Evolutionary conservation across 805 yeast genomes (phyloP).

Genomic region (Zygoascus flipseniorum): DNA sequence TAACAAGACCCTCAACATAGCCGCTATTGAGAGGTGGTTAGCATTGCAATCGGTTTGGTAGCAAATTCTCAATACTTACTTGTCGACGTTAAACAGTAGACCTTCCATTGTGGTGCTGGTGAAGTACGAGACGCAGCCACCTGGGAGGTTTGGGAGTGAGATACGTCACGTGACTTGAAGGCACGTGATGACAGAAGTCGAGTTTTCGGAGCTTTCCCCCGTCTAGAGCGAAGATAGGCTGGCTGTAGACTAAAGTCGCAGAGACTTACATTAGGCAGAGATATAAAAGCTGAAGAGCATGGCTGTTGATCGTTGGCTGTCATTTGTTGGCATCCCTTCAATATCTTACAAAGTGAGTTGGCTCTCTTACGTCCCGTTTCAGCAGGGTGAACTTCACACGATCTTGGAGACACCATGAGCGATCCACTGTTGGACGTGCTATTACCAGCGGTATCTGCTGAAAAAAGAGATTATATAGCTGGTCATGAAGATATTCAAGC

Average conservation of each 20-base stretch:
- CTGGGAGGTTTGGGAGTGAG: neutral
- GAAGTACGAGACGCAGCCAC: neutral
- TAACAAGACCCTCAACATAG: constrained; percentile 85
- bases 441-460: constrained; percentile 9
- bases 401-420: constrained; percentile 3
- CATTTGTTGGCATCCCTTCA: too few relatives aligned
- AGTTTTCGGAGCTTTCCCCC: too few relatives aligned
- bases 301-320: too few relatives aligned
- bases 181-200: too few relatives aligned
- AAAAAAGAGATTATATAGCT: neutral
- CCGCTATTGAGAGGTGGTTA: constrained; percentile 38
- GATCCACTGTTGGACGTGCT: constrained; percentile 21
- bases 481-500: constrained; percentile 3
- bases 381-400: neutral
- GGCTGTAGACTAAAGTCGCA: too few relatives aligned
- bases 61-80: constrained; percentile 22
- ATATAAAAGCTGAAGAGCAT: too few relatives aligned
- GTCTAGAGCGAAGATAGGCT: too few relatives aligned
- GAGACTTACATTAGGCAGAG: too few relatives aligned
- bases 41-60: neutral
- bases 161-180: neutral
- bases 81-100: constrained; percentile 77
- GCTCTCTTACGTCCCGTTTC: too few relatives aligned
- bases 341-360: too few relatives aligned
- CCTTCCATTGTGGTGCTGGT: constrained; percentile 64